A percentile compares a stretch with the other conserved stretches of the same genome.
Evolutionary conservation across 345 rosid genomes (phyloP).

Genomic region (Sisymbrium altissimum): DNA sequence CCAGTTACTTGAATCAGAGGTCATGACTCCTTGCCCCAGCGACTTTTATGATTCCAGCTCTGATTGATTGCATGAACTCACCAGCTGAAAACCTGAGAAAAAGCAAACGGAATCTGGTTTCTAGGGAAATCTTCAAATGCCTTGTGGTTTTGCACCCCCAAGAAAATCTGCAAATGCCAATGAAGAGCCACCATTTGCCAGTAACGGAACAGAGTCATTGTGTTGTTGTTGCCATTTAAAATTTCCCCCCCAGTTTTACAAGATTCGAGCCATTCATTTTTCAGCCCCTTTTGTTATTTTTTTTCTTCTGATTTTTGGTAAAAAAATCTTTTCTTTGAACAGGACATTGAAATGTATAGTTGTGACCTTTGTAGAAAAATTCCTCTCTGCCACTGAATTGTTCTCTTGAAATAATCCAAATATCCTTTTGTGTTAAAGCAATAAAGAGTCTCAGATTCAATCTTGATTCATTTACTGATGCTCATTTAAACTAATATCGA

Average conservation of each 20-base stretch:
- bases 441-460: not conserved
- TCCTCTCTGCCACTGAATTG: constrained; percentile 10
- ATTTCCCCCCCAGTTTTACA: constrained; percentile 8
- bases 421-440: not conserved
- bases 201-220: constrained; percentile 21
- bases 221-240: constrained; percentile 4
- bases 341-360: constrained; percentile 25
- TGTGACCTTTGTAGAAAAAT: constrained; percentile 24
- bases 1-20: constrained; percentile 88
- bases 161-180: constrained; percentile 12
- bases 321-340: constrained; percentile 21
- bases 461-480: not conserved
- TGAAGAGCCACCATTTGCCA: not conserved
- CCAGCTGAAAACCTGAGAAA: not conserved
- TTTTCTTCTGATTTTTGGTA: constrained; percentile 25
- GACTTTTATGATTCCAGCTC: constrained; percentile 91
- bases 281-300: not conserved
- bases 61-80: constrained; percentile 45
- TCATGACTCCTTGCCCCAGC: constrained; percentile 98
- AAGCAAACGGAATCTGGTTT: not conserved
- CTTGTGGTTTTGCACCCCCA: not conserved
- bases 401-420: constrained; percentile 23
- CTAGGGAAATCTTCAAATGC: not conserved
- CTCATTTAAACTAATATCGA: not conserved
- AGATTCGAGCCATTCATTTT: constrained; percentile 25